Evolutionary conservation across 495 filamentous ascomycete genomes (phyloP), one percentile per base, ranked within the genome.

Genomic region (Tuber microsphaerosporum): DNA sequence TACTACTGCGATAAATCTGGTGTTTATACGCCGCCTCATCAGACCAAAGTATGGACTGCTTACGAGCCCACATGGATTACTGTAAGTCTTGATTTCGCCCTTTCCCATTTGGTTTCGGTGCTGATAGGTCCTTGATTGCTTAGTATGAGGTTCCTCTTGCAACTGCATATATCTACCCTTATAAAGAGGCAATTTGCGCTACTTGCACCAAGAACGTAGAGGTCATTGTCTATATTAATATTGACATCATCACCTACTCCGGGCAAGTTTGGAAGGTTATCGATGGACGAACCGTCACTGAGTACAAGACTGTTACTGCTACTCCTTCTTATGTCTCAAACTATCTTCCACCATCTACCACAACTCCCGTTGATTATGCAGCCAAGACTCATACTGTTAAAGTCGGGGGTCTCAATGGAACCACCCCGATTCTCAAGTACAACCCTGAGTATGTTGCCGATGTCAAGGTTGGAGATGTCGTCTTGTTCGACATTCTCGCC

Each of bases 401-500:
- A 20, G 83, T 83, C 34, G 81, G 83, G 9, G 79, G 79, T 6
- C 69, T 75, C n/a, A 44, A 75, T 22, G 75, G 75, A 16, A 75
- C 77, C 51, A 78, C 84, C 45, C 85, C 85, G 46, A 65, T 77
- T 17, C 79, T 83, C 17, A 81, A 72, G 39, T 84, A 83, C 73
- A 69, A 74, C 22, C 76, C 80, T 2, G 76, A 81, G 43, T 71
- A 82, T 22, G 46, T 80, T 26, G 81, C 81, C 26, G 85, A 83
- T 70, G 89, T 88, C 71, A 43, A 43, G 3, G 37, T 69, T 17
- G 91, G 91, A 76, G 91, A 92, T 82, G 88, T 86, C 79, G 88
- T 92, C 80, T 81, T 88, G 77, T 92, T 92, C 87, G 84, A 84
- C 73, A 91, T 92, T 86, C 83, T 88, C 83, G 86, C 86, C 77